Conservation (phyloP, 2,329 filamentous ascomycete species). For the Tolypocladium nubicola region DNA sequence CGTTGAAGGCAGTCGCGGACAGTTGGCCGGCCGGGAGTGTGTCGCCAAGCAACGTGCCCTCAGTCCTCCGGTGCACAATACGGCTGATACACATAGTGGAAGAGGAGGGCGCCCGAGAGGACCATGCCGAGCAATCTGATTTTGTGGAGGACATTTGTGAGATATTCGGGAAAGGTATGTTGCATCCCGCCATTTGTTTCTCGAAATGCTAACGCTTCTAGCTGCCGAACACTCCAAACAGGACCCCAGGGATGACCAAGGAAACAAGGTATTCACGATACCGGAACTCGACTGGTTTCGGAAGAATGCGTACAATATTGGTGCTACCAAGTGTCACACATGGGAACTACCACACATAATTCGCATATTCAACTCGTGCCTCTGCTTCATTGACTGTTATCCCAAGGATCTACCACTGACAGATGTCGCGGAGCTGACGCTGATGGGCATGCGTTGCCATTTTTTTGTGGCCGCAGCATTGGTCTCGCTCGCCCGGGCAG, state of each 20-base stretch:
- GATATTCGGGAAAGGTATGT: constrained; percentile 33
- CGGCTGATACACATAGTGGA: constrained; percentile 35
- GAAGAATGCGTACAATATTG: constrained; percentile 70
- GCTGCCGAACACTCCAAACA: constrained; percentile 18
- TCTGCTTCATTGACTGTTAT: constrained; percentile 40
- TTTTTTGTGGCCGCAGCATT: constrained; percentile 51
- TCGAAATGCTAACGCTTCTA: constrained; percentile 7
- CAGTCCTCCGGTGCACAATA: constrained; percentile 39
- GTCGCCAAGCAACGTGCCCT: constrained; percentile 20
- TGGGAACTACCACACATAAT: constrained; percentile 45
- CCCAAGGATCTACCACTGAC: constrained; percentile 32
- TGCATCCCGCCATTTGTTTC: background rate
- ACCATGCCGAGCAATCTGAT: background rate
- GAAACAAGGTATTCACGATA: constrained; percentile 42
- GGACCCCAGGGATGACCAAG: constrained; percentile 25
- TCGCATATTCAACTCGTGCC: constrained; percentile 44
- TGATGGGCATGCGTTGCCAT: constrained; percentile 58
- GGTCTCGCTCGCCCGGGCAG: constrained; percentile 38
- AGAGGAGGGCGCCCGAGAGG: constrained; percentile 14
- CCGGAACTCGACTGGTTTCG: constrained; percentile 76
- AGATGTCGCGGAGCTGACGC: constrained; percentile 34
- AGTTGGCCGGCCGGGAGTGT: constrained; percentile 10
- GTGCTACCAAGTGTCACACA: constrained; percentile 45
- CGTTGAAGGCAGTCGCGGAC: constrained; percentile 22
- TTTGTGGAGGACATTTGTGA: constrained; percentile 41